These are phyloP conservation scores for Rosa multiflora DNA, from an alignment of 306 rosid genomes.

Conservation along the genomic window DNA sequence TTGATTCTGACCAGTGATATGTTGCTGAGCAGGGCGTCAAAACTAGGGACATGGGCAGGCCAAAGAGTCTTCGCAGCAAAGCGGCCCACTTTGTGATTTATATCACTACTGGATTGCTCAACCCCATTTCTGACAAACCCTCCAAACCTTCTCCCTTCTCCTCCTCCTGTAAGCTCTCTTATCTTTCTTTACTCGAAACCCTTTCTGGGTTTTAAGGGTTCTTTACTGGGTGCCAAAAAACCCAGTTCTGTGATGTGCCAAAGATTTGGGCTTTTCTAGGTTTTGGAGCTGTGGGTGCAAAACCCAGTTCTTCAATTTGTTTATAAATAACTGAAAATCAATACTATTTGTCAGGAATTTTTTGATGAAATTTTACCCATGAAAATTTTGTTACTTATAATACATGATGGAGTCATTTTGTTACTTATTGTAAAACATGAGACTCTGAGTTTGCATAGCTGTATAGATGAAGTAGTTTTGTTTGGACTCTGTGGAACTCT, in stretches of 20 bases:
- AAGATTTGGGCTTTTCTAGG: not conserved
- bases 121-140: slow-evolving; percentile 83
- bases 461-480: no score
- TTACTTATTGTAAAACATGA: not conserved
- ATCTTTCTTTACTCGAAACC: not conserved
- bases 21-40: not conserved
- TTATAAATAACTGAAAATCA: not conserved
- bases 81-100: slow-evolving; percentile 77
- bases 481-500: not conserved
- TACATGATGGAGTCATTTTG: not conserved
- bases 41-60: slow-evolving; percentile 50
- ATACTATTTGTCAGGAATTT: not conserved
- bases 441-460: not conserved
- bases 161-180: slow-evolving; percentile 50
- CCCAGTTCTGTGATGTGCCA: not conserved
- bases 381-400: no score
- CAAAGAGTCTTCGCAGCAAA: slow-evolving; percentile 68
- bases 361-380: no score
- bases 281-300: not conserved
- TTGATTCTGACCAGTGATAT: not conserved
- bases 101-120: slow-evolving; percentile 78
- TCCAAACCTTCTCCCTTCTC: slow-evolving; percentile 36
- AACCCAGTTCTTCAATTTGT: not conserved
- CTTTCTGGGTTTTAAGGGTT: slow-evolving; percentile 19
- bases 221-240: not conserved